Base-by-base conservation (phyloP, 441 rosid genomes). In the Euphorbia corollata region DNA sequence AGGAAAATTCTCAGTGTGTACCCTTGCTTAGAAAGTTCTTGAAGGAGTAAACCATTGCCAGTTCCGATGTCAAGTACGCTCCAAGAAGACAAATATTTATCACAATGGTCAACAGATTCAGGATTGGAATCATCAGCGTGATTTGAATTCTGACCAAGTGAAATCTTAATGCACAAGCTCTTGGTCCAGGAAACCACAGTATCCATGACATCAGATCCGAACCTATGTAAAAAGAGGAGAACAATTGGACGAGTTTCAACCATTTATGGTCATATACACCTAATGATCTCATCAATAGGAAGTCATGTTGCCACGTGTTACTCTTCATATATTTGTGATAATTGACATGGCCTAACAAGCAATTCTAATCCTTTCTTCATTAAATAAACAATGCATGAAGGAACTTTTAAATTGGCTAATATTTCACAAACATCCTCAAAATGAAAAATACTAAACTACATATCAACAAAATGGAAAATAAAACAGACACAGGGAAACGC, bases 21-120 rank as follows among this genome's bases (percentile, higher is more conserved):
- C 98, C 98, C 98, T 71, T 79, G 89, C 80, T 90, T 93, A 76
- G 94, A 84, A 79, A 93, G 92, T 82, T 87, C 90, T 70, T 93
- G 98, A 77, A 90, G 98, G 43, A 93, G 94, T 67, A 93, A 78
- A 65, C 96, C 98, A 71, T 87, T 93, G 71, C 97, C 97, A 27
- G 97, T 93, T 76, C 98, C 98, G 71, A 93, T 74, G 69, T 93
- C 98, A 74, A 93, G 98, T 48, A 89, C 90, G 77, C 81, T 88
- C 98, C 98, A 90, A 74, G 68, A 51, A 75, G 87, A 78, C 84
- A 93, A 78, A 75, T 76, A 80, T 70, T 84, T 84, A 55, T 78
- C 83, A 65, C 47, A 82, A 57, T 80, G 82, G 74, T 82, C 86
- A 79, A 74, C 78, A 58, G 74, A 68, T 60, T 84, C 87, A 18